Evolutionary conservation across 2,329 filamentous ascomycete species (phyloP).

Genomic region (Sphaceloma murrayae): DNA sequence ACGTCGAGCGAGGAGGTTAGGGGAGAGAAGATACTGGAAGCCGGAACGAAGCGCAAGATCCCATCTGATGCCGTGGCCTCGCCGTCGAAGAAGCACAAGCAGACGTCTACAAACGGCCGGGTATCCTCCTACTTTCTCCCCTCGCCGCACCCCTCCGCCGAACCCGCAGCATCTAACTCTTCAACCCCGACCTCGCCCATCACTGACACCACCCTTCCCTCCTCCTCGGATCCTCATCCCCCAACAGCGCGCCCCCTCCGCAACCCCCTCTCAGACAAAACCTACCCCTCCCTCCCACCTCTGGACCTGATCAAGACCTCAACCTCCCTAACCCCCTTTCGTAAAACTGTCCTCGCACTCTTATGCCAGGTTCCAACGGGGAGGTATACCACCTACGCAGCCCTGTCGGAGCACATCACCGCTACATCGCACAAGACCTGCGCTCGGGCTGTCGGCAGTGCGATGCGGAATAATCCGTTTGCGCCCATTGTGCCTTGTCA

Average conservation of each 20-base stretch:
- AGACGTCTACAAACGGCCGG: conserved; percentile 1
- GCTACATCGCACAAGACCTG: conserved; percentile 29
- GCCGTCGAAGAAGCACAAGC: conserved; percentile 11
- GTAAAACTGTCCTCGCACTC: conserved; percentile 30
- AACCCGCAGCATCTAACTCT: too few relatives aligned
- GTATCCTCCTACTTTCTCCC: conserved; percentile 28
- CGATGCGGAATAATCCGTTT: conserved; percentile 35
- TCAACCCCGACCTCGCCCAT: too few relatives aligned
- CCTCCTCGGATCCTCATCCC: too few relatives aligned
- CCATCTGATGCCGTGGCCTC: background rate
- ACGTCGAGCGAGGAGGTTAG: background rate
- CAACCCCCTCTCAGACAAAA: conserved; percentile 33
- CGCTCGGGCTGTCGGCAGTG: conserved; percentile 33
- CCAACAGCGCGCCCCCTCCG: too few relatives aligned
- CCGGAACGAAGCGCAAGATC: background rate
- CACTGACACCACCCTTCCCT: too few relatives aligned
- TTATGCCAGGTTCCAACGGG: conserved; percentile 30
- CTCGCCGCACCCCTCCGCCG: conserved; percentile 21
- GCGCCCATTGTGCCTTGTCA: conserved; percentile 37
- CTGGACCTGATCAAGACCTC: conserved; percentile 35
- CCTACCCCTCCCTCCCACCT: conserved; percentile 30
- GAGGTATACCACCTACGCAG: conserved; percentile 30
- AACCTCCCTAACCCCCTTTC: conserved; percentile 43
- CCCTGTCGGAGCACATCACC: conserved; percentile 28
- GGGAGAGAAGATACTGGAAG: background rate